Percentiles rank a stretch among this genome's conserved stretches.
These are phyloP conservation scores for Aspergillus indologenus DNA, from an alignment of 495 filamentous ascomycete genomes.

Conservation along the genomic window DNA sequence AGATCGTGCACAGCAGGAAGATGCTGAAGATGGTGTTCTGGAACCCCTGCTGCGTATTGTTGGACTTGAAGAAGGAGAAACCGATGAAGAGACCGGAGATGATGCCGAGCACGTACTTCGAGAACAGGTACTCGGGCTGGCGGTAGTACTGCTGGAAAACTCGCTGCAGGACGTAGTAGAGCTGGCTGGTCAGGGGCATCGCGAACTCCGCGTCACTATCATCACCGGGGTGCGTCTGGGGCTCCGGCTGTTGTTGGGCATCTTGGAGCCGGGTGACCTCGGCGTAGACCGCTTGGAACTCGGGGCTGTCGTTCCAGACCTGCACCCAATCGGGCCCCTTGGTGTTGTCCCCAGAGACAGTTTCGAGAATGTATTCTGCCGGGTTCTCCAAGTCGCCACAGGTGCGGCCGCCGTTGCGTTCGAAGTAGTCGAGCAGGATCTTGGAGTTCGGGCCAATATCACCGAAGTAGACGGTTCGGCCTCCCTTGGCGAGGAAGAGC, in stretches of 20 bases:
- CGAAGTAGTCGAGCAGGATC: constrained; percentile 70
- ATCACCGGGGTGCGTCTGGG: constrained; percentile 10
- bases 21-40: constrained; percentile 81
- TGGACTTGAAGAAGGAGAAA: constrained; percentile 76
- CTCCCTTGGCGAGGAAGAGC: constrained; percentile 75
- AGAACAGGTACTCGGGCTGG: constrained; percentile 49
- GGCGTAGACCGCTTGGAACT: constrained; percentile 58
- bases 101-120: constrained; percentile 50
- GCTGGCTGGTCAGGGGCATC: constrained; percentile 49
- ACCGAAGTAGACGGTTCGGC: constrained; percentile 83
- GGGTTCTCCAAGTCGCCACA: constrained; percentile 74
- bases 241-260: constrained; percentile 26
- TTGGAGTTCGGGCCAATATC: constrained; percentile 73
- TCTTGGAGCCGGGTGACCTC: constrained; percentile 64
- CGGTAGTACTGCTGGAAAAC: constrained; percentile 52
- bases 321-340: constrained; percentile 72
- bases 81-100: constrained; percentile 68
- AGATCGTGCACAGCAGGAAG: constrained; percentile 75
- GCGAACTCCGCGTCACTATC: constrained; percentile 43
- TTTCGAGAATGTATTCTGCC: constrained; percentile 89
- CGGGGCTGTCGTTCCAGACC: constrained; percentile 68
- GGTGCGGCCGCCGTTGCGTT: constrained; percentile 61
- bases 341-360: constrained; percentile 55
- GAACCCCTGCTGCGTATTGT: constrained; percentile 68
- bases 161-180: constrained; percentile 42